Conservation (phyloP, 495 filamentous ascomycete genomes). For the Penicillium silybi region DNA sequence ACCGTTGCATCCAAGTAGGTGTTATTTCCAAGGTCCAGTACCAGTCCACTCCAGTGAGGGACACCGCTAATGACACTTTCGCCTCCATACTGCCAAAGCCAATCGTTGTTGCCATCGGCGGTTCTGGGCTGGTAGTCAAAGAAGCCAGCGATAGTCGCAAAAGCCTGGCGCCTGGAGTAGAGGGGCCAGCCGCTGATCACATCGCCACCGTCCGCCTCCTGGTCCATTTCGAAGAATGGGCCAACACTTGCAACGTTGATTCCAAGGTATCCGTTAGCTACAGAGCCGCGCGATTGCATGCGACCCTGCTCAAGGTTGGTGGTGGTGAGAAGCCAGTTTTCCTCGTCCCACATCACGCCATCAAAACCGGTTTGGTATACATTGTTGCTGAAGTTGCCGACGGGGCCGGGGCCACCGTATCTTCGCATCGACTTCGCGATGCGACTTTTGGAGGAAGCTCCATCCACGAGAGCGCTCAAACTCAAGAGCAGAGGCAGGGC, state of each 20-base stretch:
- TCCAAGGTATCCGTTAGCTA: conserved; percentile 62
- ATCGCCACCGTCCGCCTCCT: conserved; percentile 38
- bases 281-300: conserved; percentile 58
- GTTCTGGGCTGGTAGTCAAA: conserved; percentile 60
- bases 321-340: conserved; percentile 57
- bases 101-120: conserved; percentile 65
- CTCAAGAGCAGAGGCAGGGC: conserved; percentile 15
- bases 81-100: conserved; percentile 67
- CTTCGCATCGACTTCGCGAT: conserved; percentile 7
- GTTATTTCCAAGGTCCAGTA: conserved; percentile 53
- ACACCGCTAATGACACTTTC: conserved; percentile 73
- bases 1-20: conserved; percentile 59
- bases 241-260: conserved; percentile 60
- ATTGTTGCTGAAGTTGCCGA: conserved; percentile 20
- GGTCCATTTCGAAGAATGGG: conserved; percentile 67
- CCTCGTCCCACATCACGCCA: conserved; percentile 59
- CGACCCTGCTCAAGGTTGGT: conserved; percentile 54
- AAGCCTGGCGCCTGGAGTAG: conserved; percentile 61
- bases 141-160: conserved; percentile 73
- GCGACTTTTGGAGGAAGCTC: conserved; percentile 1
- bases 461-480: conserved; percentile 7
- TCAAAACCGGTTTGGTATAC: conserved; percentile 46
- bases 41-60: conserved; percentile 63
- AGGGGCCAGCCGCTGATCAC: conserved; percentile 74
- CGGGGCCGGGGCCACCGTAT: conserved; percentile 6